phyloP scores from a whole-genome alignment of 768 basidiomycete species.

The Panaeolus cyanescens region DNA sequence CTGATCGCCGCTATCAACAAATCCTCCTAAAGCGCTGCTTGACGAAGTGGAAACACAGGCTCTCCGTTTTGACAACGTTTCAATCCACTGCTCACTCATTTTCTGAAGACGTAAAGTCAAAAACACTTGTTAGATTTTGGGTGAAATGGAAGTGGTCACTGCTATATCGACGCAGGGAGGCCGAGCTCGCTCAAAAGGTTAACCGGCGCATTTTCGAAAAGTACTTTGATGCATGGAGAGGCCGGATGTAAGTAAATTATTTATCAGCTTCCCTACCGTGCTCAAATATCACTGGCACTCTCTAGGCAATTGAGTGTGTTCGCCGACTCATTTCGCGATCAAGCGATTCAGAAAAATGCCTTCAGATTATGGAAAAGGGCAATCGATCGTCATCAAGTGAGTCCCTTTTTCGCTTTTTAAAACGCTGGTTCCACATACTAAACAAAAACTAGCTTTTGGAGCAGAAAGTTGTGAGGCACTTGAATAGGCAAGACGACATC shows the following conservation, averaged over 20 bases:
- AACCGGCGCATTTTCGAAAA: slow-evolving; percentile 49
- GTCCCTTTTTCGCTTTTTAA: no score
- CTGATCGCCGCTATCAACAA: slow-evolving; percentile 51
- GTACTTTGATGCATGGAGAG: slow-evolving; percentile 59
- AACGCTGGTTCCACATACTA: no score
- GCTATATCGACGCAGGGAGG: slow-evolving; percentile 47
- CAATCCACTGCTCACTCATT: slow-evolving; percentile 55
- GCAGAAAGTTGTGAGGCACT: slow-evolving; percentile 49
- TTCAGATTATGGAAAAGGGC: slow-evolving; percentile 60
- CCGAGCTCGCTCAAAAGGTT: slow-evolving; percentile 42
- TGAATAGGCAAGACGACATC: slow-evolving; percentile 22
- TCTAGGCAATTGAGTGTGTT: slow-evolving; percentile 3
- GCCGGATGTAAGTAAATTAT: slow-evolving; percentile 46
- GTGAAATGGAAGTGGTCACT: slow-evolving; percentile 55
- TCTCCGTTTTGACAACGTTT: slow-evolving; percentile 42
- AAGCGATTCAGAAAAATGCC: slow-evolving; percentile 41
- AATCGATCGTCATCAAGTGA: slow-evolving; percentile 18
- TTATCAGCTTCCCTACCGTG: neutral
- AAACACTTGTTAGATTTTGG: slow-evolving; percentile 46
- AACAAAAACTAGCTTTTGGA: slow-evolving; percentile 51
- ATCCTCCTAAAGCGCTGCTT: slow-evolving; percentile 46
- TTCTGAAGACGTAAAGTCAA: slow-evolving; percentile 36
- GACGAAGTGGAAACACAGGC: slow-evolving; percentile 52
- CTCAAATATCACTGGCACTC: neutral
- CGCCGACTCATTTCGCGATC: slow-evolving; percentile 8